Evolutionary conservation across 495 filamentous ascomycete genomes (phyloP), one percentile per base, ranked within the genome.

Genomic region (Tuber microsphaerosporum): DNA sequence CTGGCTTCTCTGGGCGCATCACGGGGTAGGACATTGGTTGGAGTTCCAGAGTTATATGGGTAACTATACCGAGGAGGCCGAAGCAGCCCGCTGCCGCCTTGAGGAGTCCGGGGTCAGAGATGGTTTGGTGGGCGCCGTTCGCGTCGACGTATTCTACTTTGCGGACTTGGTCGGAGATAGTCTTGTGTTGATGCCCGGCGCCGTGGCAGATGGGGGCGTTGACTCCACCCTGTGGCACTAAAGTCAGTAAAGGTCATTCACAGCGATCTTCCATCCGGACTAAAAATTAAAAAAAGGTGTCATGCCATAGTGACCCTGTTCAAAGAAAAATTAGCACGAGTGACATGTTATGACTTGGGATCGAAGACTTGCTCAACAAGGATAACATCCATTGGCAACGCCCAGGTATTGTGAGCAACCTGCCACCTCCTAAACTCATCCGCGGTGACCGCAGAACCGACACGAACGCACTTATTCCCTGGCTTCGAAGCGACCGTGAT

Each of bases 151-250:
- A 88, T 71, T 87, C 85, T 56, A 88, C 84, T 42, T 81, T 75
- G 17, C 84, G 83, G 43, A 88, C 87, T 71, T 85, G 82, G 74
- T 88, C 87, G 37, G 83, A 84, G 7, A 88, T 79, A 0, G 86
- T 87, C 51, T 86, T 83, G 72, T 88, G 84, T 19, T 73, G 71
- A 19, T 81, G 80, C 22, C 86, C 86, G n/a, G 87, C 86, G 34
- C 87, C 87, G 73, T 89, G 87, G 75, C 87, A 89, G 71, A 88
- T 87, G 2, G 85, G 84, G 14, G 81, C 86, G 71, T 88, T 88
- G 26, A 82, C 82, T 2, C 87, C 87, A 19, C 87, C 87, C 56
- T 65, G 26, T 16, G 14, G 26, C 26, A 31, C 14, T 68, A 85
- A 76, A 1, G 87, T 89, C 34, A 87, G 85, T 74, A 78, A 78